Evolutionary conservation across 179 eudicot species (phyloP).

Genomic region (Amaranthus tricolor): DNA sequence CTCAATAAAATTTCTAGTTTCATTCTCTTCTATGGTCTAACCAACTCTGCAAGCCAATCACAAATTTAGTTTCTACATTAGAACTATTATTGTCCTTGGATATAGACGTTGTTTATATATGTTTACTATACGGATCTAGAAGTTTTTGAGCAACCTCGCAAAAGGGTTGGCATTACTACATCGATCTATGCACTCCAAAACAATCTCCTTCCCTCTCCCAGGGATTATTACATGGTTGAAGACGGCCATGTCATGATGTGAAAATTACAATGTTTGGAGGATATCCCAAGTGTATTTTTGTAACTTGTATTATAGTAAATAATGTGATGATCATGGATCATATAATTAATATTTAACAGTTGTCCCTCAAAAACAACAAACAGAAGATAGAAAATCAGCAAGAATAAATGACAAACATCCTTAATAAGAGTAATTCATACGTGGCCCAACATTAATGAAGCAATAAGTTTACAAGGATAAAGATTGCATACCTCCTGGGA

Average conservation of each 20-base stretch:
- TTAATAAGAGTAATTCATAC: not conserved
- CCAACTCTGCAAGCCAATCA: not conserved
- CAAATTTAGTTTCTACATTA: no score
- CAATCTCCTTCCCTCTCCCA: not conserved
- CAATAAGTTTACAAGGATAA: slow-evolving; percentile 5
- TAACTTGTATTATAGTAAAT: not conserved
- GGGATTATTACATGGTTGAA: not conserved
- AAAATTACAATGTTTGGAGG: not conserved
- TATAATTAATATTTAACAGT: not conserved
- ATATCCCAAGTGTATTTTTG: not conserved
- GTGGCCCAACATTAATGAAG: slow-evolving; percentile 14
- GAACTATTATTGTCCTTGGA: no score
- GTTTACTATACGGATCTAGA: no score
- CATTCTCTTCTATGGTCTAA: not conserved
- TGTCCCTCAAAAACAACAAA: no score
- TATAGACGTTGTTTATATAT: no score
- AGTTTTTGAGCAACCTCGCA: no score
- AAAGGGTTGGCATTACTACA: not conserved
- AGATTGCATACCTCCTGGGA: slow-evolving; percentile 66
- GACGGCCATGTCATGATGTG: not conserved
- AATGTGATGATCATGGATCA: not conserved
- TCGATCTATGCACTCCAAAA: not conserved
- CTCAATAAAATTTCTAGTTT: not conserved
- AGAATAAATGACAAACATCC: slow-evolving; percentile 13
- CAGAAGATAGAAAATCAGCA: not conserved